These are phyloP conservation scores for Flaveria robusta DNA, from an alignment of 129 eudicot genomes.

Conservation along the genomic window DNA sequence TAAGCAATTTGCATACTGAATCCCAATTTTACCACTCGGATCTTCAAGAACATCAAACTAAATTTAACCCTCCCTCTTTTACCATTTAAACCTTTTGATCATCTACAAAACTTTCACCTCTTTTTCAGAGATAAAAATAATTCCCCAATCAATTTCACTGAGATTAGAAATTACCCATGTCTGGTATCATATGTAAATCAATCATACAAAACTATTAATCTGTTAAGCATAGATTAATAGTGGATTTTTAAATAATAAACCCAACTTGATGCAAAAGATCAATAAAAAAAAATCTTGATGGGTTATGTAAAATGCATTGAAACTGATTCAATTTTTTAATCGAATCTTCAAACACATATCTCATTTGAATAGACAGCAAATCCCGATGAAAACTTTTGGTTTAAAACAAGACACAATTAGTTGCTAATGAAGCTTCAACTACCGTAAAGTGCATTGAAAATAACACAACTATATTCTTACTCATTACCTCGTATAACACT, in stretches of 20 bases:
- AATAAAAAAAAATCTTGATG: slow-evolving; percentile 30
- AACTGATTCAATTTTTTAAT: not conserved
- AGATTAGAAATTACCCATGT: not conserved
- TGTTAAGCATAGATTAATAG: not conserved
- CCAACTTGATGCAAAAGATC: slow-evolving; percentile 15
- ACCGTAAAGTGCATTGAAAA: slow-evolving; percentile 20
- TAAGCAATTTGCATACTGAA: slow-evolving; percentile 13
- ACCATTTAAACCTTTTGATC: not conserved
- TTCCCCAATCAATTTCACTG: slow-evolving; percentile 24
- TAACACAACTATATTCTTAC: not conserved
- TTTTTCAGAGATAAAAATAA: not conserved
- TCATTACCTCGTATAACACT: slow-evolving; percentile 29
- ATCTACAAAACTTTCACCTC: not conserved
- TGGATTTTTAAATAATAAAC: not conserved
- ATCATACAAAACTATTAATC: not conserved
- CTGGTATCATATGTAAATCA: not conserved
- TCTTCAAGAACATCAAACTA: slow-evolving; percentile 18
- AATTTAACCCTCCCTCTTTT: not conserved
- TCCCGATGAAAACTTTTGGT: too few relatives aligned
- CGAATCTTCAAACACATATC: slow-evolving; percentile 13
- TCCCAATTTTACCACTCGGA: slow-evolving; percentile 21
- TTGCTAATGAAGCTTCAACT: not conserved
- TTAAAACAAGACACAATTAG: too few relatives aligned
- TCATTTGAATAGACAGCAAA: slow-evolving; percentile 1
- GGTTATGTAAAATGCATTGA: slow-evolving; percentile 20